Evolutionary conservation across 208 protist species (phyloP).

Genomic region (Leishmania gerbilli): DNA sequence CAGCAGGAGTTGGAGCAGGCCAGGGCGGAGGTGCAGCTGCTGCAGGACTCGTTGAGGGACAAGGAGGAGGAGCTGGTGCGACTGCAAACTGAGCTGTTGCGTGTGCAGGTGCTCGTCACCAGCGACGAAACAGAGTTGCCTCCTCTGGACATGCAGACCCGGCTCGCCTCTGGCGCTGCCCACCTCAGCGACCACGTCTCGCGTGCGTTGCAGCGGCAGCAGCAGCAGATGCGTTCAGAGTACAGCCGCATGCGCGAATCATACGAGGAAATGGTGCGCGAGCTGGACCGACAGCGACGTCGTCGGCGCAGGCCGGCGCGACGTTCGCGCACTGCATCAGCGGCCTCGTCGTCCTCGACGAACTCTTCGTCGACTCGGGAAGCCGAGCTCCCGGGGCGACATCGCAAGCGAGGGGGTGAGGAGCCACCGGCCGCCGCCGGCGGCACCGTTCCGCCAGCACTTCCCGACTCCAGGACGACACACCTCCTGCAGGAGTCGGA

Average conservation of each 20-base stretch:
- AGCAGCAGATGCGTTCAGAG: conserved; percentile 39
- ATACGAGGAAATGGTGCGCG: conserved; percentile 55
- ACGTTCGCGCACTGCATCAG: conserved; percentile 9
- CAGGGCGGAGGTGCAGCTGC: conserved; percentile 37
- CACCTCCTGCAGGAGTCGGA: conserved; percentile 66
- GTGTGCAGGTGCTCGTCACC: conserved; percentile 38
- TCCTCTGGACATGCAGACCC: conserved; percentile 3
- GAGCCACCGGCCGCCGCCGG: not conserved
- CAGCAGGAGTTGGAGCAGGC: conserved; percentile 66
- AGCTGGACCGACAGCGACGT: conserved; percentile 36
- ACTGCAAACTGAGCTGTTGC: conserved; percentile 75
- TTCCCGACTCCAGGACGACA: conserved; percentile 22
- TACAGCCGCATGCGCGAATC: conserved; percentile 48
- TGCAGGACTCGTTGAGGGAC: conserved; percentile 54
- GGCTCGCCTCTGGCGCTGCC: not conserved
- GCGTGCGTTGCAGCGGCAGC: conserved; percentile 29
- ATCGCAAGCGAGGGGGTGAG: not conserved
- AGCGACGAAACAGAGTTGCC: conserved; percentile 7
- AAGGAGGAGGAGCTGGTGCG: conserved; percentile 78
- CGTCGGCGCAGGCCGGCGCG: conserved; percentile 12
- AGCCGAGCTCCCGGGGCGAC: not conserved
- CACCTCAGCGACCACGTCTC: conserved; percentile 31
- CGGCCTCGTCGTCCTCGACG: conserved; percentile 19
- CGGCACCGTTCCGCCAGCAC: conserved; percentile 11
- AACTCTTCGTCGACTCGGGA: not conserved